A percentile compares a stretch with the other conserved stretches of the same genome.
phyloP scores from a whole-genome alignment of 2,329 filamentous ascomycete genomes.

The Stagonosporopsis tanaceti region DNA sequence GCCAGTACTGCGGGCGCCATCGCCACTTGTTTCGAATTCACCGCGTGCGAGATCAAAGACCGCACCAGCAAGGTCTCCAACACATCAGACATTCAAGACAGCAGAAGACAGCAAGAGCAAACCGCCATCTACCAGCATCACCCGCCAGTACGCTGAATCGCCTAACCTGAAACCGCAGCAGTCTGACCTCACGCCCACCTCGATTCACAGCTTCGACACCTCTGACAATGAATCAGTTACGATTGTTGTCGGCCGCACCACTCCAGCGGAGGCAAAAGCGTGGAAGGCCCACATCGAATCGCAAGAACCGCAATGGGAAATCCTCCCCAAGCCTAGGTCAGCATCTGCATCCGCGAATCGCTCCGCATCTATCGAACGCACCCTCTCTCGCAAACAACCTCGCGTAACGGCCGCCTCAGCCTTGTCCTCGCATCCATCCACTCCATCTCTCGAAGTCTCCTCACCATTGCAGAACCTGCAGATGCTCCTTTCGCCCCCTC shows the following conservation, averaged over 20 bases:
- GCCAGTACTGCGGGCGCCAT: conserved; percentile 33
- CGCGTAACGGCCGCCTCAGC: conserved; percentile 39
- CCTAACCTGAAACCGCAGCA: conserved; percentile 25
- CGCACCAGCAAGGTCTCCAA: conserved; percentile 40
- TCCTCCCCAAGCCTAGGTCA: conserved; percentile 29
- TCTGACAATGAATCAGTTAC: conserved; percentile 42
- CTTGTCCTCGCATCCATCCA: conserved; percentile 39
- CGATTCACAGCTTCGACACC: conserved; percentile 36
- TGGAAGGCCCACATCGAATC: conserved; percentile 35
- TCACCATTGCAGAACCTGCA: conserved; percentile 31
- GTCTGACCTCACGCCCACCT: conserved; percentile 36
- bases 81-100: conserved; percentile 31
- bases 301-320: conserved; percentile 44
- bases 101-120: conserved; percentile 15
- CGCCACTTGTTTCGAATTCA: conserved; percentile 33
- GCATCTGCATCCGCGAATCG: conserved; percentile 5
- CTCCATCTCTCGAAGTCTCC: conserved; percentile 32
- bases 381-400: conserved; percentile 26
- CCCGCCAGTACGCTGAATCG: conserved; percentile 18
- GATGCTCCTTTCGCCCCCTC: conserved; percentile 29
- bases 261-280: conserved; percentile 20
- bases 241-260: conserved; percentile 32
- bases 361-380: conserved; percentile 10
- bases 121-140: conserved; percentile 13
- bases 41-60: conserved; percentile 39